These are phyloP conservation scores for Letharia columbiana DNA, from an alignment of 495 filamentous ascomycete genomes.

Conservation along the genomic window DNA sequence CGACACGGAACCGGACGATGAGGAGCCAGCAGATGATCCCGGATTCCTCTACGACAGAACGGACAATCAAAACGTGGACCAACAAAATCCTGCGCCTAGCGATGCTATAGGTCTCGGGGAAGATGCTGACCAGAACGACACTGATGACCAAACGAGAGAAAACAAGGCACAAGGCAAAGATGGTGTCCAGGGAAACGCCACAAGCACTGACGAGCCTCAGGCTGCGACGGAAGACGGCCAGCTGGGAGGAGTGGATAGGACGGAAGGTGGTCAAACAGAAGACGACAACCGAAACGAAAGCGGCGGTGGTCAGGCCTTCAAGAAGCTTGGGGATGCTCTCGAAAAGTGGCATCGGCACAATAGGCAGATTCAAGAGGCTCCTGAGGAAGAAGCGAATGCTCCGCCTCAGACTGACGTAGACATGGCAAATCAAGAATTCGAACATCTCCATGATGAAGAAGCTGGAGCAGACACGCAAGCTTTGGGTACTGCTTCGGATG, in stretches of 20 bases:
- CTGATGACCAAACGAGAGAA: conserved; percentile 31
- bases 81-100: conserved; percentile 60
- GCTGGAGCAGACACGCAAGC: conserved; percentile 78
- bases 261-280: not conserved
- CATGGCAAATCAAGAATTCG: conserved; percentile 68
- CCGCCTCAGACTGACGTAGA: conserved; percentile 48
- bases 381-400: conserved; percentile 48
- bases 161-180: conserved; percentile 41
- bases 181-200: conserved; percentile 22
- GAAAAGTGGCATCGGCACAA: conserved; percentile 86
- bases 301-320: conserved; percentile 54
- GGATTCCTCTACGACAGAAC: conserved; percentile 30
- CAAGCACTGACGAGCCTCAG: conserved; percentile 37
- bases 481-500: conserved; percentile 76
- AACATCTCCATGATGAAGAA: conserved; percentile 80
- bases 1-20: conserved; percentile 43
- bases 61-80: conserved; percentile 44
- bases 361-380: conserved; percentile 63
- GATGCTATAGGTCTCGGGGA: conserved; percentile 46
- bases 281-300: not conserved
- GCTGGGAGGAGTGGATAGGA: not conserved
- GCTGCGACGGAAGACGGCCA: conserved; percentile 32
- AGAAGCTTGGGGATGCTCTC: conserved; percentile 87
- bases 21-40: conserved; percentile 38
- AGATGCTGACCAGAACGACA: conserved; percentile 34